Evolutionary conservation across 164 flowering plant genomes (phyloP), one percentile per base, ranked within the genome.

Genomic region (Aristolochia californica): DNA sequence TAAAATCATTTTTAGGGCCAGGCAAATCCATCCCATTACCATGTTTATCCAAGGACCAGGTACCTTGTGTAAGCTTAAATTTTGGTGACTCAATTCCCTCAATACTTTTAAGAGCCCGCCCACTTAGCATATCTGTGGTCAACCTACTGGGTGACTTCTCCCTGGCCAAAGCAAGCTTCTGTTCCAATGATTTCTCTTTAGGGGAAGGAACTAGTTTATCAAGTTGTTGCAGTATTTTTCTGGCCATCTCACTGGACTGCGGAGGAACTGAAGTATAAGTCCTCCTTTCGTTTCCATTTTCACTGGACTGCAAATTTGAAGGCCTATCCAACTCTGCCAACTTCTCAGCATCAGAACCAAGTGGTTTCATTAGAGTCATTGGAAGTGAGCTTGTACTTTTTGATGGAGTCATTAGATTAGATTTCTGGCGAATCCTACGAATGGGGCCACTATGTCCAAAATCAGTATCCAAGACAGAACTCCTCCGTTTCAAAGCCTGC

Each of bases 361-460:
- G 11, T 24, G 63, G 74, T 34, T 12, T 12, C 43, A 53, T 44
- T 53, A 60, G 68, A 45, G 43, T 56, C 9, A 45, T 23, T 59
- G 77, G 53, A 60, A 56, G 65, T 52, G 57, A 66, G 48, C 50
- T 55, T 54, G 64, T 48, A 64, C 49, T 67, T 75, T 64, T 78
- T 14, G 68, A 59, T 47, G 78, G 68, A 64, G 78, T 66, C 43
- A 77, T 60, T 28, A 83, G 78, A 66, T 72, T 78, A 44, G 83
- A 70, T 66, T 84, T 94, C 64, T 83, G 97, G 40, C 99, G 88
- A 56, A 82, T 83, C 70, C 97, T 79, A 20, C 99, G 84, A 12
- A 87, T 73, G 27, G 99, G 84, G 50, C 95, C 90, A 59, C 74
- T 60, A 43, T 89, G 79, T 28, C 93, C 88, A 70, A 82, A 68